These are phyloP conservation scores for Benincasa hispida DNA, from an alignment of 306 rosid species.

Conservation along the genomic window DNA sequence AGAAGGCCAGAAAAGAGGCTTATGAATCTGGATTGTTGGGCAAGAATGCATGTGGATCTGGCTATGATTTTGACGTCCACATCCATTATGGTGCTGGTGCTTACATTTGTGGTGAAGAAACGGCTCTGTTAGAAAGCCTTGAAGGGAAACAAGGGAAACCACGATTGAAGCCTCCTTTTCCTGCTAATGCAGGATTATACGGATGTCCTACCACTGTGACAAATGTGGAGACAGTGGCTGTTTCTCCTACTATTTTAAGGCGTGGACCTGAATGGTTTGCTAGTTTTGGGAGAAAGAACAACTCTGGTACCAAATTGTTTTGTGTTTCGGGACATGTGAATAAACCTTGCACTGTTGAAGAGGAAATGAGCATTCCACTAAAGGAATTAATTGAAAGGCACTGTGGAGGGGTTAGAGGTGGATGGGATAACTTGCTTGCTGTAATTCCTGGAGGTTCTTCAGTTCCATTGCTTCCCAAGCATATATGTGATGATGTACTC, in stretches of 20 bases:
- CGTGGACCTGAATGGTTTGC: constrained; percentile 99
- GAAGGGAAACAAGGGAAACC: constrained; percentile 99
- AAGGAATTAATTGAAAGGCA: constrained; percentile 96
- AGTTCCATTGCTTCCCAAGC: constrained; percentile 85
- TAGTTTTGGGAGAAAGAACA: constrained; percentile 95
- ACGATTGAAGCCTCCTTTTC: constrained; percentile 98
- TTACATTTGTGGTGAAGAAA: constrained; percentile 97
- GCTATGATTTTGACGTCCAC: constrained; percentile 92
- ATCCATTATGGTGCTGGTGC: constrained; percentile 99
- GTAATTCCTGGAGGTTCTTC: constrained; percentile 98
- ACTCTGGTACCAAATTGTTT: constrained; percentile 82
- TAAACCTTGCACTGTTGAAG: constrained; percentile 97
- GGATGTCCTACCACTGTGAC: constrained; percentile 98
- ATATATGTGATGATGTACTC: constrained; percentile 76
- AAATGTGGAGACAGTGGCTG: constrained; percentile 96
- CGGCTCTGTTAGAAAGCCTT: constrained; percentile 94
- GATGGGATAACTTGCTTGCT: constrained; percentile 96
- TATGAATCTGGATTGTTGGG: constrained; percentile 86
- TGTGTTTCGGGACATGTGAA: constrained; percentile 95
- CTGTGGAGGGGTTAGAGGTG: constrained; percentile 99
- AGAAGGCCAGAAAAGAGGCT: constrained; percentile 82
- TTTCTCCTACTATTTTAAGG: constrained; percentile 92
- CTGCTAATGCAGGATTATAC: constrained; percentile 94
- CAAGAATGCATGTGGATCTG: constrained; percentile 96
- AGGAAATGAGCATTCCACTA: constrained; percentile 95